phyloP scores from a whole-genome alignment of 306 rosid species.

The Carpinus fangiana region DNA sequence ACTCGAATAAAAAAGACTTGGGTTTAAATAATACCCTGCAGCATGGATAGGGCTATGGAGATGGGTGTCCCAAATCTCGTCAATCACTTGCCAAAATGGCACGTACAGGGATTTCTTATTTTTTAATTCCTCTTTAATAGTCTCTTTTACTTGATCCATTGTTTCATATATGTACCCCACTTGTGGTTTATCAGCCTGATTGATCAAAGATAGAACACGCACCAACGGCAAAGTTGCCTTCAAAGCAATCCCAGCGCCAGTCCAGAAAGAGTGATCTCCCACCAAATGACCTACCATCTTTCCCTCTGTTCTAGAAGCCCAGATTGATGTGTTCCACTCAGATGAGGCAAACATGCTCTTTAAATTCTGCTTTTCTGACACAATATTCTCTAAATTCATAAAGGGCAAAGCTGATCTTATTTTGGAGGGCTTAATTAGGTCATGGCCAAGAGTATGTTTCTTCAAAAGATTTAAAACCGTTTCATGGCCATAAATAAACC shows the following conservation, averaged over 20 bases:
- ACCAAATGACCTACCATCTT: slow-evolving; percentile 21
- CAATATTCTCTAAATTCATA: slow-evolving; percentile 28
- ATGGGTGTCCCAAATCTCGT: slow-evolving; percentile 23
- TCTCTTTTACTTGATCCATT: slow-evolving; percentile 38
- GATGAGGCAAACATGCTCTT: slow-evolving; percentile 27
- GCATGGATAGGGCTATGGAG: slow-evolving; percentile 35
- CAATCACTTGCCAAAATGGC: slow-evolving; percentile 32
- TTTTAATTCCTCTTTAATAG: slow-evolving; percentile 23
- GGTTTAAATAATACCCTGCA: slow-evolving; percentile 30
- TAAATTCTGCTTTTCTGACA: slow-evolving; percentile 6
- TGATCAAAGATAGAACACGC: slow-evolving; percentile 11
- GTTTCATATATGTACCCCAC: slow-evolving; percentile 37
- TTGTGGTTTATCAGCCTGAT: slow-evolving; percentile 23
- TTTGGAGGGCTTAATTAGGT: slow-evolving; percentile 26
- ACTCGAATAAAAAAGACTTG: slow-evolving; percentile 25
- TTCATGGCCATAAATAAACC: slow-evolving; percentile 22
- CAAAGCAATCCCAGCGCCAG: slow-evolving; percentile 16
- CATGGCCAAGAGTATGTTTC: slow-evolving; percentile 23
- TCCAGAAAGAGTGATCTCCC: slow-evolving; percentile 27
- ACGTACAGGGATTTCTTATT: slow-evolving; percentile 17
- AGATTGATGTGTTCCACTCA: slow-evolving; percentile 18
- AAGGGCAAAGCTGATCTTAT: slow-evolving; percentile 23
- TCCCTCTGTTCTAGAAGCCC: slow-evolving; percentile 25
- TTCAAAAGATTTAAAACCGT: slow-evolving; percentile 18
- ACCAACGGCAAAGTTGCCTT: slow-evolving; percentile 27